Base-by-base conservation (phyloP, 2,329 filamentous ascomycete species). In the Macrophomina pseudophaseolina region DNA sequence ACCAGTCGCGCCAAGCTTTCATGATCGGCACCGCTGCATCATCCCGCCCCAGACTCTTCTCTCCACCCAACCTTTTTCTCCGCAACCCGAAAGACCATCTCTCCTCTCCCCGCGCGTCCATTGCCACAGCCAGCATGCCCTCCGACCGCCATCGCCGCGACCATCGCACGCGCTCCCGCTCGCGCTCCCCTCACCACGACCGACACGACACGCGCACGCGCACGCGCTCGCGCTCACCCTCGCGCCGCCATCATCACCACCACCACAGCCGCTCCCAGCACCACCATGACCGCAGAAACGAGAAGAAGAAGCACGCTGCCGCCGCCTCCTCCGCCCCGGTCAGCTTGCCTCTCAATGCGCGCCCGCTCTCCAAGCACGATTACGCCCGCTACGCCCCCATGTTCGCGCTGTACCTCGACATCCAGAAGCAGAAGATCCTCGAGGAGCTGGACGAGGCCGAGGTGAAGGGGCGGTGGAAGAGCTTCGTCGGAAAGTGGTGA, bases 401-500 rank as follows among this genome's bases (percentile, higher is more conserved):
- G 67, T 92, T 97, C 69, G 91, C 89, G 16, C 87, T 91, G 56
- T 98, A 97, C 72, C 85, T 98, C 32, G 91, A 94, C 72, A 86
- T 97, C 40, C 94, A 98, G 78, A 97, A 97, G 80, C 84, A 88
- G 46, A 85, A 91, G 48, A 81, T 90, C 64, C 81, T 96, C 1
- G 84, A 88, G 18, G 85, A 87, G 9, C 82, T 98, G 71, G 86
- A 88, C 66, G 89, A 92, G 69, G 85, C 86, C n/a, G 94, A 97
- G 76, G 80, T 89, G 0, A 90, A 85, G 70, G 93, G 94, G 1
- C 84, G 94, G 65, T 99, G 94, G 93, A 97, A 97, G 84, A 94
- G 93, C 76, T 99, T 98, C 73, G 78, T 94, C 12, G 84, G 86
- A 4, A 94, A 93, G 83, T 99, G 95, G 94, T 90, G 85, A 79